Conservation (phyloP, 2,329 filamentous ascomycete species). For the Boeremia lycopersici region DNA sequence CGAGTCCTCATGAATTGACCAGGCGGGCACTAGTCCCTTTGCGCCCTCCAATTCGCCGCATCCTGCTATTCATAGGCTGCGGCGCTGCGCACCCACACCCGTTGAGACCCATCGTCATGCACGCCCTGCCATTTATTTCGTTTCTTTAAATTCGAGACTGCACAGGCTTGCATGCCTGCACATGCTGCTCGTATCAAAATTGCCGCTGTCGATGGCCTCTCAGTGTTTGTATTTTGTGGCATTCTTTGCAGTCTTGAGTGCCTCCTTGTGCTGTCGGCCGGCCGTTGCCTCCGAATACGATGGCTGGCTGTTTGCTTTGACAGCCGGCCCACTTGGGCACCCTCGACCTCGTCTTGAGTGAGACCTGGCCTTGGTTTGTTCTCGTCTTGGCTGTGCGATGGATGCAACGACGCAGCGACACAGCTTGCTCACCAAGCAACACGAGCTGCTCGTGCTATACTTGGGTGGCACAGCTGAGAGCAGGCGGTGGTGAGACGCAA, state of each 20-base stretch:
- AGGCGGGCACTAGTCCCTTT: slow-evolving; percentile 14
- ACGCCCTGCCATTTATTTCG: slow-evolving; percentile 8
- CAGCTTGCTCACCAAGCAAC: slow-evolving; percentile 3
- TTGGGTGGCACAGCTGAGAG: slow-evolving; percentile 7
- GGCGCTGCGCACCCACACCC: slow-evolving; percentile 10
- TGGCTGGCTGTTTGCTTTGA: slow-evolving; percentile 1
- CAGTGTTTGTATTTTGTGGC: background rate
- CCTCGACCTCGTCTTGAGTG: slow-evolving; percentile 5
- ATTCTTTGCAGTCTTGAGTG: background rate
- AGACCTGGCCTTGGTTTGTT: background rate
- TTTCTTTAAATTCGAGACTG: slow-evolving; percentile 1
- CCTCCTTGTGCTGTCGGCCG: slow-evolving; percentile 2
- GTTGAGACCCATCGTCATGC: slow-evolving; percentile 17
- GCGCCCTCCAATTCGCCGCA: slow-evolving; percentile 16
- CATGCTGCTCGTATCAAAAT: background rate
- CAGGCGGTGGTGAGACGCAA: background rate
- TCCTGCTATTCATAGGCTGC: slow-evolving; percentile 13
- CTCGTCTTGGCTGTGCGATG: slow-evolving; percentile 3
- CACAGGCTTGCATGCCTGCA: background rate
- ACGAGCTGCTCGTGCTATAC: slow-evolving; percentile 5
- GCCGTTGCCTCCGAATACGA: slow-evolving; percentile 5
- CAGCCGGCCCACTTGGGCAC: slow-evolving; percentile 2
- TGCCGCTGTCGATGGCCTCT: no score
- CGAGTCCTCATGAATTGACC: slow-evolving; percentile 10
- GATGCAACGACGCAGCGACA: background rate